Conservation (phyloP, 1,284 basidiomycete species). For the Ustilago crameri region DNA sequence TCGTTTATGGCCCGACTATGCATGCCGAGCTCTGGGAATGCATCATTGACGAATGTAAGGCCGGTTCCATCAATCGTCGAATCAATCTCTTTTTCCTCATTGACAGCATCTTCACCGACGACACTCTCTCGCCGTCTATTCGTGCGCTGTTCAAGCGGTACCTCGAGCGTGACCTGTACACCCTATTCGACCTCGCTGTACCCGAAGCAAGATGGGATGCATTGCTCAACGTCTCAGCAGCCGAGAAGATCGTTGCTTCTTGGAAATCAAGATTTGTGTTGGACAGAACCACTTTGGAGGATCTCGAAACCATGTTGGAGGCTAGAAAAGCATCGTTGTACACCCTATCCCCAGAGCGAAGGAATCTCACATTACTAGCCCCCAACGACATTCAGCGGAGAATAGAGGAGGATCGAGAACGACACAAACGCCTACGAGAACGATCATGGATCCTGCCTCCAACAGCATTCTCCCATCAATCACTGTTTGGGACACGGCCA, state of each 20-base stretch:
- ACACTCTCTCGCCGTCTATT: conserved; percentile 27
- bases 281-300: conserved; percentile 5
- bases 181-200: conserved; percentile 32
- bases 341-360: conserved; percentile 19
- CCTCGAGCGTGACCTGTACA: conserved; percentile 33
- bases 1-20: conserved; percentile 83
- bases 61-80: conserved; percentile 83
- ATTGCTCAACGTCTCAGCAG: conserved; percentile 32
- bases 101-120: conserved; percentile 75
- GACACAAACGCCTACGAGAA: conserved; percentile 87
- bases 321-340: conserved; percentile 18
- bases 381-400: conserved; percentile 81
- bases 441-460: conserved; percentile 88
- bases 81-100: conserved; percentile 94
- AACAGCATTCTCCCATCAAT: conserved; percentile 66
- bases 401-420: conserved; percentile 93
- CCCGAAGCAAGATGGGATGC: conserved; percentile 42
- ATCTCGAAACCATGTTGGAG: conserved; percentile 20
- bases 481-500: conserved; percentile 25
- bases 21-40: conserved; percentile 92
- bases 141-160: conserved; percentile 15
- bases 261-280: conserved; percentile 32
- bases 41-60: conserved; percentile 85
- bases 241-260: conserved; percentile 20
- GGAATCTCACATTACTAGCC: conserved; percentile 70